Conservation (phyloP, 148 eudicot species). For the Cornus suecica region DNA sequence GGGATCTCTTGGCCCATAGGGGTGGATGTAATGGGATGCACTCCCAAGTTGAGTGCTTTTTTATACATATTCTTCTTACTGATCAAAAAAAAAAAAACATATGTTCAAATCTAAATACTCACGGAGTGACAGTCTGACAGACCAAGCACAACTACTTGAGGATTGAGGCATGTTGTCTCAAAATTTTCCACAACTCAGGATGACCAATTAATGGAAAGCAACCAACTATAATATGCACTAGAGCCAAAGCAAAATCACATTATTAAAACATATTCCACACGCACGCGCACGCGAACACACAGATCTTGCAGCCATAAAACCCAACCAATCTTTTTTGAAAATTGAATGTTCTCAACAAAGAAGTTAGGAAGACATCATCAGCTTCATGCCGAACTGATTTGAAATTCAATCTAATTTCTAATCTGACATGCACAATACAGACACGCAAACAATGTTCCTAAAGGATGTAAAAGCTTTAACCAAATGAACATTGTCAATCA, state of each 20-base stretch:
- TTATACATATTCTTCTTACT: no score
- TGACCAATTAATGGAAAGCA: neutral
- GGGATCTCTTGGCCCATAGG: no score
- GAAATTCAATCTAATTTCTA: neutral
- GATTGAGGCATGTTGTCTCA: neutral
- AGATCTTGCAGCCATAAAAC: neutral
- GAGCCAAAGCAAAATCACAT: neutral
- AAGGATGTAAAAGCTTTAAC: neutral
- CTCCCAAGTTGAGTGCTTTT: no score
- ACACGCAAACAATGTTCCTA: neutral
- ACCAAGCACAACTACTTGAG: no score
- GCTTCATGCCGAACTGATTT: neutral
- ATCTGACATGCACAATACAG: neutral
- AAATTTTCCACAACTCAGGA: neutral
- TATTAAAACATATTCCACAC: neutral
- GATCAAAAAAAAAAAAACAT: no score
- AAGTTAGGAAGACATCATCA: neutral
- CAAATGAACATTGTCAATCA: neutral
- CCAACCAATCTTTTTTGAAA: neutral
- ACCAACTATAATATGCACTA: neutral
- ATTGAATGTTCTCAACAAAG: neutral
- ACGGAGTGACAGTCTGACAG: no score
- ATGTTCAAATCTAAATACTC: no score
- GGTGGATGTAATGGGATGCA: no score
- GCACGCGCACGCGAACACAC: no score